Conservation (phyloP, 352 stramenopile genomes). For the Globisporangium spiculum region DNA sequence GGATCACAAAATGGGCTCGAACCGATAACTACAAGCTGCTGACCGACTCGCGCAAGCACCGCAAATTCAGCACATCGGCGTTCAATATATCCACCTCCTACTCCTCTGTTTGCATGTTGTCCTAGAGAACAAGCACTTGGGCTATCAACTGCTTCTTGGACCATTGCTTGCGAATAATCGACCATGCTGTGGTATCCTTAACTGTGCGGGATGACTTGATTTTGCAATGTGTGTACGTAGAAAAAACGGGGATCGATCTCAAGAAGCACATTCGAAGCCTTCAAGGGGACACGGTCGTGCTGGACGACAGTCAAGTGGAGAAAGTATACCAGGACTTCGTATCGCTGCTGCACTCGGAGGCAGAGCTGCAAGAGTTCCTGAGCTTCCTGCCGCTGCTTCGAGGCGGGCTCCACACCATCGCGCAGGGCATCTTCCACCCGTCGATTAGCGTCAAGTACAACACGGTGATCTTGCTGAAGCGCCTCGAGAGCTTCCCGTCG, state of each 20-base stretch:
- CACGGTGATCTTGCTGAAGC: conserved; percentile 81
- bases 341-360: conserved; percentile 60
- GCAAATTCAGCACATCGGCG: conserved; percentile 51
- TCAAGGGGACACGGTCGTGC: conserved; percentile 68
- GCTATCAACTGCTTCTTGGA: background rate
- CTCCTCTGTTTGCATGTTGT: conserved; percentile 40
- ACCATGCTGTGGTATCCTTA: conserved; percentile 29
- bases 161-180: background rate
- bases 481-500: conserved; percentile 77
- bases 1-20: conserved; percentile 83
- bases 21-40: conserved; percentile 87
- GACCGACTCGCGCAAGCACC: conserved; percentile 47
- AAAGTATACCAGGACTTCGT: conserved; percentile 83
- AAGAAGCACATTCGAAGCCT: conserved; percentile 79
- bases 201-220: conserved; percentile 24
- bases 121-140: conserved; percentile 18
- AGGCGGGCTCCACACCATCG: conserved; percentile 75
- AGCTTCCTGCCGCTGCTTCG: conserved; percentile 78
- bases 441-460: conserved; percentile 89
- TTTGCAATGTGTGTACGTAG: conserved; percentile 51
- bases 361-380: conserved; percentile 82
- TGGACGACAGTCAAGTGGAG: conserved; percentile 79
- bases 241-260: conserved; percentile 75
- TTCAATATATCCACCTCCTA: conserved; percentile 83
- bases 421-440: conserved; percentile 82